Evolutionary conservation across 2,329 filamentous ascomycete genomes (phyloP).

Genomic region (Diaporthe longicolla): DNA sequence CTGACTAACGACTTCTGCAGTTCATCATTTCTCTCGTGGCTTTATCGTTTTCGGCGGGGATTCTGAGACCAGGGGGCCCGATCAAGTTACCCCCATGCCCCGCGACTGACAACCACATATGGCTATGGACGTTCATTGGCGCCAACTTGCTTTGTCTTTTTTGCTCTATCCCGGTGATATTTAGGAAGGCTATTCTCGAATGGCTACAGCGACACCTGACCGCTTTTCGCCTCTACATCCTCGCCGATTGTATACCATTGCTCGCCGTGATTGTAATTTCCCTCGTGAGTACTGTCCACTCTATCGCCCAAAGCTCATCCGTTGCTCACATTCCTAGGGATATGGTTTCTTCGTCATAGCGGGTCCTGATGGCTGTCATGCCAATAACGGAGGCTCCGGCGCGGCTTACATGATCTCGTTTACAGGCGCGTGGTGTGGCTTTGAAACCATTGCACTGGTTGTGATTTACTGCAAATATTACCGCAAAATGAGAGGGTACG

Average conservation of each 20-base stretch:
- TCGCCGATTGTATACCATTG: not conserved
- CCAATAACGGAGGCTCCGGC: not conserved
- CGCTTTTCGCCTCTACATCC: not conserved
- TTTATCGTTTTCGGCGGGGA: not conserved
- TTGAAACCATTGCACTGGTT: not conserved
- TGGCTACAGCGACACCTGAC: not conserved
- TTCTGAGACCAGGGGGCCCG: not conserved
- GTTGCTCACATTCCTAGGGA: not conserved
- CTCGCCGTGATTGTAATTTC: not conserved
- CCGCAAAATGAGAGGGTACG: not conserved
- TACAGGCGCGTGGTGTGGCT: not conserved
- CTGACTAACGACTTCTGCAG: not conserved
- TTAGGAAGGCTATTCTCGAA: not conserved
- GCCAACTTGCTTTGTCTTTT: not conserved
- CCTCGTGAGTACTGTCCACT: not conserved
- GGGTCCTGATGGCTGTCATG: not conserved
- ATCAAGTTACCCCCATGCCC: not conserved
- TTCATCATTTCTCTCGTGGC: not conserved
- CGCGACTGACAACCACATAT: not conserved
- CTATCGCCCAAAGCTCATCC: not conserved
- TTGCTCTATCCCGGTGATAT: not conserved
- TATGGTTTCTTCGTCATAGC: accelerated
- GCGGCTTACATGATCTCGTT: not conserved
- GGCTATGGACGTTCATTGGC: not conserved
- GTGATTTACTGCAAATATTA: not conserved